Conservation (phyloP, 2,329 filamentous ascomycete species). For the Arthrobotrys musiformis region DNA sequence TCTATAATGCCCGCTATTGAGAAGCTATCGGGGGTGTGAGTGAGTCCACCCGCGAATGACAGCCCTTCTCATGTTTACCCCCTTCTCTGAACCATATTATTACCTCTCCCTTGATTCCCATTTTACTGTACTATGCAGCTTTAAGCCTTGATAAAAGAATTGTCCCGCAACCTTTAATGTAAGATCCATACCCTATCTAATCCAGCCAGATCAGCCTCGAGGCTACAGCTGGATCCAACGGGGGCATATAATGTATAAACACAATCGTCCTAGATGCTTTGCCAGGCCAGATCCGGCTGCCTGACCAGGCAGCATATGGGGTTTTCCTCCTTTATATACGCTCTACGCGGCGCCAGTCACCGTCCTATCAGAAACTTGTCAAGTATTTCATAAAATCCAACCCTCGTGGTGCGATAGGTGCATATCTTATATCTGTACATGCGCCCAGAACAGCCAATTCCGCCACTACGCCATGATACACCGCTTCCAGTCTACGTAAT, state of each 20-base stretch:
- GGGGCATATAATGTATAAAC: slow-evolving; percentile 19
- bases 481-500: too few relatives aligned
- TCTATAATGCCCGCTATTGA: slow-evolving; percentile 1
- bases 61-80: background rate
- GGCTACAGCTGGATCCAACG: too few relatives aligned
- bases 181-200: background rate
- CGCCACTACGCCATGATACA: too few relatives aligned
- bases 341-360: background rate
- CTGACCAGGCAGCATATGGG: background rate
- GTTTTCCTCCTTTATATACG: background rate
- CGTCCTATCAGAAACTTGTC: background rate
- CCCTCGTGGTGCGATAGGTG: too few relatives aligned
- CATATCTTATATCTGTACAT: too few relatives aligned
- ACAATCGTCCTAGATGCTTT: background rate
- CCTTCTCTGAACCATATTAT: background rate
- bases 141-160: slow-evolving; percentile 18
- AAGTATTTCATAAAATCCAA: too few relatives aligned
- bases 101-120: background rate
- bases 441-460: too few relatives aligned
- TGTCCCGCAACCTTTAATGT: background rate
- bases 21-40: background rate
- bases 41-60: background rate
- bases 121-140: slow-evolving; percentile 3
- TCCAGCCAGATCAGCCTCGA: too few relatives aligned
- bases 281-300: background rate